These are phyloP conservation scores for Calycina herbarum DNA, from an alignment of 2,329 filamentous ascomycete species.

Conservation along the genomic window DNA sequence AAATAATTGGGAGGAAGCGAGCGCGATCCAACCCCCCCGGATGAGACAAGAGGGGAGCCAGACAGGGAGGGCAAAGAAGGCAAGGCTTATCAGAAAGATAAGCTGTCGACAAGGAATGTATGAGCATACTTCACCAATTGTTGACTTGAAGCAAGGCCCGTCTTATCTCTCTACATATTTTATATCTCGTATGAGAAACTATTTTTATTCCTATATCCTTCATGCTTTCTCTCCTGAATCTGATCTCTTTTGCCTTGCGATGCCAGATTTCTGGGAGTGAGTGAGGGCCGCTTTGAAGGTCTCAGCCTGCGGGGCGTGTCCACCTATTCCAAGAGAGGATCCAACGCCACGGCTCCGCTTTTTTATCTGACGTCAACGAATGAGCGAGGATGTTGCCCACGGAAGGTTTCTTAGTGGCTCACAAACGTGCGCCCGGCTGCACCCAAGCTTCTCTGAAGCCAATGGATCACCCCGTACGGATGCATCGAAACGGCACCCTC, in stretches of 20 bases:
- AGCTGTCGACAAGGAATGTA: not conserved
- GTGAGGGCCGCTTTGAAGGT: no score
- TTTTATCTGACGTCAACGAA: not conserved
- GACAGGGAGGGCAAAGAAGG: conserved; percentile 1
- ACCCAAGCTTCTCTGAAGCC: not conserved
- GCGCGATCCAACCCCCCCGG: conserved; percentile 2
- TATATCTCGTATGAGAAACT: no score
- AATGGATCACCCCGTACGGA: not conserved
- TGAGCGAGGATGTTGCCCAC: no score
- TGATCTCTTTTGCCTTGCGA: no score
- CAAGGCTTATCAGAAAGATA: conserved; percentile 4
- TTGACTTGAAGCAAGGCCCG: no score
- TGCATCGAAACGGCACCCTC: conserved; percentile 1
- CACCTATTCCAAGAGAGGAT: no score
- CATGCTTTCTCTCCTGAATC: no score
- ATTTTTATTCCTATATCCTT: no score
- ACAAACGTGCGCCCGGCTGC: not conserved
- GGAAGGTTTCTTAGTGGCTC: conserved; percentile 6
- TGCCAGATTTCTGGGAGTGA: no score
- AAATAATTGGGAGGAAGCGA: conserved; percentile 3
- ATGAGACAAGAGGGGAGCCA: not conserved
- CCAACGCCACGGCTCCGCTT: not conserved
- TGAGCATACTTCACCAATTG: not conserved
- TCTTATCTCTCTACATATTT: no score
- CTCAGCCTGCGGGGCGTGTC: no score